These are phyloP conservation scores for Phytophthora tentaculata DNA, from an alignment of 352 stramenopile genomes.

Conservation along the genomic window DNA sequence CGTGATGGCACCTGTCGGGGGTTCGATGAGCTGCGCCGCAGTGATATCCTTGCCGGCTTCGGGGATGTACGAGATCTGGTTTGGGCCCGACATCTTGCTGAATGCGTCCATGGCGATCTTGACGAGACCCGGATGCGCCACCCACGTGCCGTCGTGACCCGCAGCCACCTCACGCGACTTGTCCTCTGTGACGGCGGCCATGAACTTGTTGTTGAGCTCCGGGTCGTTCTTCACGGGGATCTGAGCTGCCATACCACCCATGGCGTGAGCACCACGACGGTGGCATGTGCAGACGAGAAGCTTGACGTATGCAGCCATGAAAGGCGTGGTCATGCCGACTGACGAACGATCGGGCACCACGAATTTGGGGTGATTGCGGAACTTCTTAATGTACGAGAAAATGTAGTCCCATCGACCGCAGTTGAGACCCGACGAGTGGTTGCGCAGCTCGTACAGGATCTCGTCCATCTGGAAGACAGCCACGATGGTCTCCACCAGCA, in stretches of 20 bases:
- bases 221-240: constrained; percentile 96
- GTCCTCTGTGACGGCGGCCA: constrained; percentile 90
- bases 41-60: constrained; percentile 65
- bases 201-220: constrained; percentile 88
- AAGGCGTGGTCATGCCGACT: constrained; percentile 94
- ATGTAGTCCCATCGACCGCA: constrained; percentile 98
- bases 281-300: constrained; percentile 96
- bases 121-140: constrained; percentile 95
- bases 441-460: constrained; percentile 94
- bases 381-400: constrained; percentile 98
- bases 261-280: constrained; percentile 94
- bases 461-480: constrained; percentile 98
- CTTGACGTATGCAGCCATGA: constrained; percentile 96
- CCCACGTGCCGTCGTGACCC: constrained; percentile 97
- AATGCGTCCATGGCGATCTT: constrained; percentile 93
- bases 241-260: constrained; percentile 97
- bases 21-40: constrained; percentile 68
- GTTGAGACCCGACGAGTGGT: constrained; percentile 97
- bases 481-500: constrained; percentile 97
- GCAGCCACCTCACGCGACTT: constrained; percentile 91
- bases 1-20: constrained; percentile 80
- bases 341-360: constrained; percentile 93
- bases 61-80: constrained; percentile 89
- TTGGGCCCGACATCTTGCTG: constrained; percentile 92
- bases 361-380: constrained; percentile 92